Conservation (phyloP, 2,329 filamentous ascomycete species). For the Fusarium avenaceum region DNA sequence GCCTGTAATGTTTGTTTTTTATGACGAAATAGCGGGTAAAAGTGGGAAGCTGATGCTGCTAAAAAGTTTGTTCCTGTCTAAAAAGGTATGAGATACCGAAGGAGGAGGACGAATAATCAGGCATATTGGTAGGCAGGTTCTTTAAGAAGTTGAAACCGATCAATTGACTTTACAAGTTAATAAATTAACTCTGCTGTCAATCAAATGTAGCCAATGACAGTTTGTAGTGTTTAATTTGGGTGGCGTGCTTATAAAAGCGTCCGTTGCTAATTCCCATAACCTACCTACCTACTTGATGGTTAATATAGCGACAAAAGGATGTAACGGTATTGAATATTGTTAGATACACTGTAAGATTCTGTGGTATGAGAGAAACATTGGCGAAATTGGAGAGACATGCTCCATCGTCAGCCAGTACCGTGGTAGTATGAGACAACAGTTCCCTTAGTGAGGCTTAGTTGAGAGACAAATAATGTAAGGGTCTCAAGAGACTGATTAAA, state of each 20-base stretch:
- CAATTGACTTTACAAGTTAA: neutral
- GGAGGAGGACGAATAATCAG: neutral
- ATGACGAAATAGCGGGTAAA: slow-evolving; percentile 30
- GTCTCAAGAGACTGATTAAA: neutral
- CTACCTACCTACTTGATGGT: no score
- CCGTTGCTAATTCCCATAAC: no score
- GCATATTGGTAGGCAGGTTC: neutral
- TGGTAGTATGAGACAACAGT: no score
- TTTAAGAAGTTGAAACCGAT: neutral
- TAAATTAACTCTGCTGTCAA: neutral
- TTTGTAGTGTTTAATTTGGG: neutral
- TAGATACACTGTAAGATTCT: no score
- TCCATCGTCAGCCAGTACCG: no score
- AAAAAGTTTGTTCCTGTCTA: neutral
- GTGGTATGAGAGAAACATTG: no score
- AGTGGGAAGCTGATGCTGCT: slow-evolving; percentile 7
- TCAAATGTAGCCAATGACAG: neutral
- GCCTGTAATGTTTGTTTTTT: slow-evolving; percentile 16
- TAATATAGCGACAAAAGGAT: no score
- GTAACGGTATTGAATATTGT: no score
- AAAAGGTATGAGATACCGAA: slow-evolving; percentile 23
- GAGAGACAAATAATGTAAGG: no score
- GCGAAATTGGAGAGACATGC: no score
- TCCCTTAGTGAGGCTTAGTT: no score
- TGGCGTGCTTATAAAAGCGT: no score